Conservation (phyloP, 352 stramenopile species). For the Blastocystis sp. region DNA sequence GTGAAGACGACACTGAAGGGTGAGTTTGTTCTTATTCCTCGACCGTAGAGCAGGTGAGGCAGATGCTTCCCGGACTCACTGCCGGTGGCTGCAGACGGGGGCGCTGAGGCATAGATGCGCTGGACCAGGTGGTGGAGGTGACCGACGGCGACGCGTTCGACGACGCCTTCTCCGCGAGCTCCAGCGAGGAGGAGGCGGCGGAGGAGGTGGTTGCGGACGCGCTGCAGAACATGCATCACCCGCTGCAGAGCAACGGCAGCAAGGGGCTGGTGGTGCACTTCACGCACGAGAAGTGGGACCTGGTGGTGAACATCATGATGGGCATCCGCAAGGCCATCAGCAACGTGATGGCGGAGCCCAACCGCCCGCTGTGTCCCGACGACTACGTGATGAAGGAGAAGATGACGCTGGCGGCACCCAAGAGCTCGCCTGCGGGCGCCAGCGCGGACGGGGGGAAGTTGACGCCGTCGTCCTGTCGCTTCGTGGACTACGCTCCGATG, state of each 20-base stretch:
- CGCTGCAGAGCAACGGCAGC: not conserved
- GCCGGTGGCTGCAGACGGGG: not conserved
- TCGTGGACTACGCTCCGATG: constrained; percentile 76
- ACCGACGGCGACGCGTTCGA: not conserved
- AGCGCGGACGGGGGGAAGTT: constrained; percentile 62
- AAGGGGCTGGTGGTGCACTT: constrained; percentile 58
- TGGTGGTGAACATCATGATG: constrained; percentile 96
- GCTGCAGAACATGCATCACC: constrained; percentile 31
- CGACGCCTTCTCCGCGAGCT: not conserved
- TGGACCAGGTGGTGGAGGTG: not conserved
- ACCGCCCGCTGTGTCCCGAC: constrained; percentile 59
- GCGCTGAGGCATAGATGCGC: not conserved
- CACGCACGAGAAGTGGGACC: constrained; percentile 84
- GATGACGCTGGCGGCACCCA: constrained; percentile 59
- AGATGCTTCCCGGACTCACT: not conserved
- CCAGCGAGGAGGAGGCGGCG: not conserved
- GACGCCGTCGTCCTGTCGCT: constrained; percentile 66
- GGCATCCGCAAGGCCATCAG: constrained; percentile 85
- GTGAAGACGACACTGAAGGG: not conserved
- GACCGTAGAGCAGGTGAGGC: not conserved
- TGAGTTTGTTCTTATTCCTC: not conserved
- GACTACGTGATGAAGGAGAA: constrained; percentile 75
- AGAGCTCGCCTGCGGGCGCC: too few relatives aligned
- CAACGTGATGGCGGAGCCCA: constrained; percentile 63
- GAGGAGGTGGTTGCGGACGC: not conserved